Evolutionary conservation across 2,329 filamentous ascomycete species (phyloP).

Genomic region (Fusarium clavum): DNA sequence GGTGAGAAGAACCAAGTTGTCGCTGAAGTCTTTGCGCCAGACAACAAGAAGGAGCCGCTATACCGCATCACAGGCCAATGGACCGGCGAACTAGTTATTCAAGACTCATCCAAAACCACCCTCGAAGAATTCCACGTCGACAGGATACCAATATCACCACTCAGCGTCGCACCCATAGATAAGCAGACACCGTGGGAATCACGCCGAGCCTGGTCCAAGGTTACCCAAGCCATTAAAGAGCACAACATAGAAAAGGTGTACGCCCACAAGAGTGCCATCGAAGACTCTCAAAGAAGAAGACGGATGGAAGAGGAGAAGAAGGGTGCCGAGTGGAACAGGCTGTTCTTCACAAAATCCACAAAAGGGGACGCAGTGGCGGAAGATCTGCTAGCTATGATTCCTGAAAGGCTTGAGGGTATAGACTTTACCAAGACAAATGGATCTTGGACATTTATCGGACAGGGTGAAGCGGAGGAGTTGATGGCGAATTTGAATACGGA

Average conservation of each 20-base stretch:
- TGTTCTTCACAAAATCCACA: conserved; percentile 26
- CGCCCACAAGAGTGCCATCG: conserved; percentile 80
- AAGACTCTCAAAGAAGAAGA: conserved; percentile 83
- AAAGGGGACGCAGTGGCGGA: background rate
- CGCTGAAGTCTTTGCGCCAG: conserved; percentile 9
- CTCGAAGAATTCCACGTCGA: conserved; percentile 22
- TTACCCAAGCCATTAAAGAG: conserved; percentile 75
- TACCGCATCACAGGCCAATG: conserved; percentile 16
- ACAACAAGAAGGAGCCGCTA: background rate
- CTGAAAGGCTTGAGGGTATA: background rate
- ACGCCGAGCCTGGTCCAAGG: conserved; percentile 81
- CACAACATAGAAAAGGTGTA: conserved; percentile 81
- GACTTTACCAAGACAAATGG: conserved; percentile 9
- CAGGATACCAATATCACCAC: conserved; percentile 1
- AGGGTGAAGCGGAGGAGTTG: background rate
- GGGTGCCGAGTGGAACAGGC: conserved; percentile 31
- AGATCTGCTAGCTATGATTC: background rate
- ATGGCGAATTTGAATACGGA: background rate
- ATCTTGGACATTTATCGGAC: conserved; percentile 10
- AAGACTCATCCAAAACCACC: background rate
- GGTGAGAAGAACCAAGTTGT: conserved; percentile 24
- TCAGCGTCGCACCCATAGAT: conserved; percentile 56
- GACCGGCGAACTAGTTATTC: background rate
- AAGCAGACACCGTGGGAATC: conserved; percentile 85
- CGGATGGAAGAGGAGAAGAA: conserved; percentile 72